Conservation (phyloP, 106 monocot genomes). For the Agapanthus africanus region DNA sequence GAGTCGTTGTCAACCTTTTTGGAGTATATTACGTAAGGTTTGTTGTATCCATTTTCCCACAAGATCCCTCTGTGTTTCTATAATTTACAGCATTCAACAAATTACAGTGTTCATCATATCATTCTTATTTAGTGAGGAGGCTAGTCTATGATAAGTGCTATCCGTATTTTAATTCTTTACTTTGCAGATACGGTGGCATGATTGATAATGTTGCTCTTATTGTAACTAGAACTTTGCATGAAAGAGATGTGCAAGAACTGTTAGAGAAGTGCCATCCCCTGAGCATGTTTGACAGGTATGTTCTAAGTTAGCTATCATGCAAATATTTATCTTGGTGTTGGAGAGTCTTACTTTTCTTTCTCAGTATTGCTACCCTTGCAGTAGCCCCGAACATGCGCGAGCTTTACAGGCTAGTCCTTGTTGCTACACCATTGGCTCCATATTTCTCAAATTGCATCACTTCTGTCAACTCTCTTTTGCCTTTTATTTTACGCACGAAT, state of each 20-base stretch:
- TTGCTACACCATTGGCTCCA: slow-evolving; percentile 89
- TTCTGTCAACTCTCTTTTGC: too few relatives aligned
- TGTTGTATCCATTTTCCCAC: neutral
- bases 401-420: slow-evolving; percentile 92
- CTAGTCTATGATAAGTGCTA: neutral
- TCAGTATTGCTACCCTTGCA: slow-evolving; percentile 88
- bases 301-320: neutral
- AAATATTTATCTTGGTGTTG: neutral
- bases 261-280: slow-evolving; percentile 97
- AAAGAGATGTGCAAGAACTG: slow-evolving; percentile 96
- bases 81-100: neutral
- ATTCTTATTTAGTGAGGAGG: neutral
- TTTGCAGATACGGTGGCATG: slow-evolving; percentile 84
- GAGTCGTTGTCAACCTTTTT: slow-evolving; percentile 82
- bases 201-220: slow-evolving; percentile 99
- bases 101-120: neutral
- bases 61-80: neutral
- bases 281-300: slow-evolving; percentile 99
- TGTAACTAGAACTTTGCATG: slow-evolving; percentile 95
- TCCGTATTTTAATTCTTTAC: neutral
- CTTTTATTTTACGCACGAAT: too few relatives aligned
- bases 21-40: slow-evolving; percentile 74
- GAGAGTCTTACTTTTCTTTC: slow-evolving; percentile 12
- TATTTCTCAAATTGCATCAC: slow-evolving; percentile 96
- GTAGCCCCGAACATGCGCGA: slow-evolving; percentile 98